These are phyloP conservation scores for Mortierella sp. DNA, from an alignment of 371 early-diverging fungal genomes.

Conservation along the genomic window DNA sequence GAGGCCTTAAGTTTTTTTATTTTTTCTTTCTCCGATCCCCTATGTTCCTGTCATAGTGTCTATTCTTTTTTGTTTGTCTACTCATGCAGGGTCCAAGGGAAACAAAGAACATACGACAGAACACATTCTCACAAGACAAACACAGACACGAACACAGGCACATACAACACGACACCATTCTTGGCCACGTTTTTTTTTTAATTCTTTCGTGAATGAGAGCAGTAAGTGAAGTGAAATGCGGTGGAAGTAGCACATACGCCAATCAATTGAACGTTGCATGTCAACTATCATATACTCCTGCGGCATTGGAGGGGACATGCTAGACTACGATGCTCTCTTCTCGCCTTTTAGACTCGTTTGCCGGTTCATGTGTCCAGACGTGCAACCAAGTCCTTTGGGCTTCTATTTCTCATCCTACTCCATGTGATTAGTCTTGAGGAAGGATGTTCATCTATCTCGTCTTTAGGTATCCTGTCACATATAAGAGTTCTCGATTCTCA, in stretches of 20 bases:
- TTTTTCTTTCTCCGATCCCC: slow-evolving; percentile 7
- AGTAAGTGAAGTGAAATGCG: neutral
- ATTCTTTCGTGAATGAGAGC: neutral
- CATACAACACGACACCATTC: neutral
- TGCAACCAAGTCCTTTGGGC: neutral
- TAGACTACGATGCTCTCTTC: too few species aligned
- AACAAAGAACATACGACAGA: neutral
- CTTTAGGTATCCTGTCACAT: neutral
- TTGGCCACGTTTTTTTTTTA: neutral
- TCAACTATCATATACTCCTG: too few species aligned
- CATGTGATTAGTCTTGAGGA: neutral
- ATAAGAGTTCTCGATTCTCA: neutral
- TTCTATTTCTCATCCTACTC: neutral
- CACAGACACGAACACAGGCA: neutral
- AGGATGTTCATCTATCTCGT: neutral
- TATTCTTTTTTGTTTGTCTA: neutral
- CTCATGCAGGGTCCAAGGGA: slow-evolving; percentile 11
- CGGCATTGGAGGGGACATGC: too few species aligned
- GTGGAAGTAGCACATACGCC: neutral
- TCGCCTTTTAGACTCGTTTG: too few species aligned
- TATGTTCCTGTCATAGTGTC: neutral
- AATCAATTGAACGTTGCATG: too few species aligned
- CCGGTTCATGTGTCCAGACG: neutral
- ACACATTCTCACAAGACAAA: neutral
- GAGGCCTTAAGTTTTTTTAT: neutral